phyloP scores from a whole-genome alignment of 768 basidiomycete genomes.

The Mycena sanguinolenta region DNA sequence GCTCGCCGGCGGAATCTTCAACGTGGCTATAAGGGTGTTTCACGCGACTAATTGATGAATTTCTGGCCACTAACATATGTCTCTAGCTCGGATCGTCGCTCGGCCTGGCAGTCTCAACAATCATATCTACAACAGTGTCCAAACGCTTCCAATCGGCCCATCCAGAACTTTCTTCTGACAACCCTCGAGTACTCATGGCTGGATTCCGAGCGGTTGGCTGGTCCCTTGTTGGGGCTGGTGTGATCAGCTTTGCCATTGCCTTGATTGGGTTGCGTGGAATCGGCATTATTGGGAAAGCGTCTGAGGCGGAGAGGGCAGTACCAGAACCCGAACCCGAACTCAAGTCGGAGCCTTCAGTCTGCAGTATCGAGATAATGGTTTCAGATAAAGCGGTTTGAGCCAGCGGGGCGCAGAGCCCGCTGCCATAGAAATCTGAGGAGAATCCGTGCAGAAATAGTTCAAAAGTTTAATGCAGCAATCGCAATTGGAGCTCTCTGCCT shows the following conservation, averaged over 20 bases:
- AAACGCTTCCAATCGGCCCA: background rate
- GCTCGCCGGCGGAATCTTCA: conserved; percentile 49
- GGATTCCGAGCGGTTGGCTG: conserved; percentile 13
- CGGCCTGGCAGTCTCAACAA: conserved; percentile 7
- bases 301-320: background rate
- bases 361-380: background rate
- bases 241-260: conserved; percentile 21
- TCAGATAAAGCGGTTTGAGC: too few relatives aligned
- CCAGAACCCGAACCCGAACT: background rate
- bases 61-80: background rate
- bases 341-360: background rate
- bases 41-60: background rate
- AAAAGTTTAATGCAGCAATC: too few relatives aligned
- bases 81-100: conserved; percentile 13
- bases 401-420: too few relatives aligned
- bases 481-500: too few relatives aligned
- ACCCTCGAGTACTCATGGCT: conserved; percentile 13
- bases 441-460: too few relatives aligned
- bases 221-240: conserved; percentile 6
- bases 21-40: conserved; percentile 44
- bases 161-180: background rate
- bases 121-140: conserved; percentile 1
- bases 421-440: too few relatives aligned
- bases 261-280: conserved; percentile 30
- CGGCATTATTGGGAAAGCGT: conserved; percentile 29